Conservation (phyloP, 1,284 basidiomycete genomes). For the Baeospora myosura region DNA sequence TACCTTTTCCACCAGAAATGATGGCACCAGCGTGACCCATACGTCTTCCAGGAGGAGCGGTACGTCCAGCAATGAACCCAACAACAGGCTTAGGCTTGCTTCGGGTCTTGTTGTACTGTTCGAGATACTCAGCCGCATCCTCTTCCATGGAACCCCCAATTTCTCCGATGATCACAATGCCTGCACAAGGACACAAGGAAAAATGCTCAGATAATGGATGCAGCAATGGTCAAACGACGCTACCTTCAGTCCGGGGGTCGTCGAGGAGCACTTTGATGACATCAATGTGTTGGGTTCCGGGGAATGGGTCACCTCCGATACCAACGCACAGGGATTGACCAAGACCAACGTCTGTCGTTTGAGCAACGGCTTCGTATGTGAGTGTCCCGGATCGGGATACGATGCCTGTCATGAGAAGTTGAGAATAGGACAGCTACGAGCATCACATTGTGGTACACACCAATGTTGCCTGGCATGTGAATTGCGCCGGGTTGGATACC, state of each 20-base stretch:
- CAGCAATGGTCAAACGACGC: constrained; percentile 3
- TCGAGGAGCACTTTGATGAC: constrained; percentile 95
- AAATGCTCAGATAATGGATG: background rate
- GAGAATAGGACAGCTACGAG: constrained; percentile 2
- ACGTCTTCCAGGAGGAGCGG: constrained; percentile 93
- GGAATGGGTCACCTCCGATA: constrained; percentile 99
- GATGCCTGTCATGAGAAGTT: constrained; percentile 54
- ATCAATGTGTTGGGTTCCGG: constrained; percentile 92
- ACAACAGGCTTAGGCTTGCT: constrained; percentile 91
- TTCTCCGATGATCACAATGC: constrained; percentile 97
- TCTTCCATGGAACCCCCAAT: constrained; percentile 99
- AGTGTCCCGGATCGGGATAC: constrained; percentile 95
- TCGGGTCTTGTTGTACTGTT: constrained; percentile 87
- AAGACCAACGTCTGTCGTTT: constrained; percentile 93
- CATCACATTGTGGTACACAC: constrained; percentile 34
- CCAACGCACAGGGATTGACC: constrained; percentile 97
- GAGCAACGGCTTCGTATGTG: constrained; percentile 88
- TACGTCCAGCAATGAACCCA: constrained; percentile 95
- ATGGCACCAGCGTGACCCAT: constrained; percentile 99
- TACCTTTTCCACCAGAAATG: constrained; percentile 94
- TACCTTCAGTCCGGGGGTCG: constrained; percentile 88
- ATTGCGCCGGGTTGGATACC: constrained; percentile 99
- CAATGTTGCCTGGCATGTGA: constrained; percentile 91
- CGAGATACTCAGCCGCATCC: constrained; percentile 95
- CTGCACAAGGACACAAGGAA: constrained; percentile 27